Base-by-base conservation (phyloP, 2,329 filamentous ascomycete genomes). In the Xylariaceae sp. region DNA sequence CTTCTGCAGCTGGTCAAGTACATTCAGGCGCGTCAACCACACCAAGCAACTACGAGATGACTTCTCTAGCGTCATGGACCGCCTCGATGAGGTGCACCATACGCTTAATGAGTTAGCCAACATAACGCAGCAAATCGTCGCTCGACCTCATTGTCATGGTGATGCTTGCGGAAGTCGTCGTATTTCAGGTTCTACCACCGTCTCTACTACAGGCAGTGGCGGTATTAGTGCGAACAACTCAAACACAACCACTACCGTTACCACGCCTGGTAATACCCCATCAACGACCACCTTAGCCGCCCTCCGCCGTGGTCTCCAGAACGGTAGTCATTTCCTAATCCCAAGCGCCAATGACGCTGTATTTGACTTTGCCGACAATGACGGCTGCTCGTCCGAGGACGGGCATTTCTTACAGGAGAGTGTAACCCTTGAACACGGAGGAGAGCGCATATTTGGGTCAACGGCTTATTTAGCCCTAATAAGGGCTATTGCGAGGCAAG, bases 11-110 rank as follows among this genome's bases (percentile, higher is more conserved):
- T 50, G 46, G 46, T 50, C 46, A 14, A 50, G 36, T n/a, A 50
- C 46, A 3, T 55, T 49, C 14, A 49, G 44, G 11, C 52, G 52
- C 9, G 52, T 55, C n/a, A 55, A 55, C 17, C 52, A 49, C 24
- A 44, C 44, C 16, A 55, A 55, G 23, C 52, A 55, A 23, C 52
- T 55, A 1, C 21, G 52, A 29, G 52, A 55, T 29, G 52, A 55
- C 16, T 55, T 55, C 24, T 43, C 52, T 14, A 49, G 11, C 23
- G 52, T 55, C 12, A 44, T 55, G 45, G 44, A 55, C 17, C 52
- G 37, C 21, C 52, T 55, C 3, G 44, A 49, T 19, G 45, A 55
- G 14, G 52, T 55, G 6, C 44, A 55, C 19, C 37, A 55, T 21
- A 55, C 52, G 3, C 36, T 55, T 6, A 49, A 49, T 17, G 36